Percentiles rank a stretch among this genome's conserved stretches.
Evolutionary conservation across 768 basidiomycete genomes (phyloP).

Genomic region (Phylloporus sp.): DNA sequence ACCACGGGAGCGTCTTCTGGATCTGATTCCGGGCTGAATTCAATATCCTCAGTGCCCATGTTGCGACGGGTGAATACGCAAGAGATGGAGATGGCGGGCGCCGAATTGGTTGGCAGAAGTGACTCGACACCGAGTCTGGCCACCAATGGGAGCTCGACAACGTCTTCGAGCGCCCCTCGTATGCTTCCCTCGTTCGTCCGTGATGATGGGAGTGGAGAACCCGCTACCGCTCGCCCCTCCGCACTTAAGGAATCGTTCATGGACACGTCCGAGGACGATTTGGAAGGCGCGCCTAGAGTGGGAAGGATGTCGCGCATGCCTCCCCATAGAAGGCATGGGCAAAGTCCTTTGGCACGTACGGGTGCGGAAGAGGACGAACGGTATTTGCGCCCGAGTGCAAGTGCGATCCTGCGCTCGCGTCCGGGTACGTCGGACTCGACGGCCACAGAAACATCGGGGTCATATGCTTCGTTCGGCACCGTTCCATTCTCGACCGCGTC

Average conservation of each 20-base stretch:
- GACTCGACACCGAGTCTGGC: conserved; percentile 23
- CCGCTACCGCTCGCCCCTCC: conserved; percentile 15
- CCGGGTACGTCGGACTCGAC: conserved; percentile 20
- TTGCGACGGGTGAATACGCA: conserved; percentile 16
- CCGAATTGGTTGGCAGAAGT: not conserved
- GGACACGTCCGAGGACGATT: conserved; percentile 19
- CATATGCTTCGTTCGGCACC: conserved; percentile 22
- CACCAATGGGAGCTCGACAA: conserved; percentile 15
- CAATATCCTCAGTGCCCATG: conserved; percentile 15
- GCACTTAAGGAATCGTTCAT: conserved; percentile 18
- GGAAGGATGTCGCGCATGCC: not conserved
- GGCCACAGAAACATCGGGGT: conserved; percentile 18
- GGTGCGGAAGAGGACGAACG: conserved; percentile 9
- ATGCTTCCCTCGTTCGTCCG: conserved; percentile 7
- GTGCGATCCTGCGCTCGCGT: conserved; percentile 4
- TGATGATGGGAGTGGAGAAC: not conserved
- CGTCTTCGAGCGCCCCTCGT: conserved; percentile 14
- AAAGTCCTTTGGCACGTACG: conserved; percentile 5
- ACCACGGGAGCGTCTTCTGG: conserved; percentile 9
- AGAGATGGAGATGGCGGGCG: conserved; percentile 1
- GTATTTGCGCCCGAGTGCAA: not conserved
- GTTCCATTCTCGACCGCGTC: conserved; percentile 13
- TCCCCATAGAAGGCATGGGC: conserved; percentile 3
- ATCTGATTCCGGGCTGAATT: not conserved
- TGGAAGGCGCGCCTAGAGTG: not conserved